Evolutionary conservation across 208 protist species (phyloP), one percentile per base, ranked within the genome.

Genomic region (Leishmania martiniquensis): DNA sequence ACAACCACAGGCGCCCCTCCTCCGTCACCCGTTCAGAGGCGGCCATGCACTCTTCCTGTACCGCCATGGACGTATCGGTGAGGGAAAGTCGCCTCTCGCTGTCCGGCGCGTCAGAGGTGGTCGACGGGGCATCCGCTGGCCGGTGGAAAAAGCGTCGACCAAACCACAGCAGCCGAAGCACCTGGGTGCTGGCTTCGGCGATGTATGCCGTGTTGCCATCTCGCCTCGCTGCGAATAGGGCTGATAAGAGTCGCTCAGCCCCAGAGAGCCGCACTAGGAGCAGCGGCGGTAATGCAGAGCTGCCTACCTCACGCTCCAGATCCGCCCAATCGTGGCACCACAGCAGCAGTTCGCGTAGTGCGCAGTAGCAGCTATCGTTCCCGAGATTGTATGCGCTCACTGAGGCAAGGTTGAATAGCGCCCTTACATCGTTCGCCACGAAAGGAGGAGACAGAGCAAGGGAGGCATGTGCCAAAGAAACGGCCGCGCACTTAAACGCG

Each of bases 11-110:
- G 22, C 55, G 20, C 0, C 66, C 80, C 47, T 84, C 80, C 34
- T 84, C 69, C 34, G 49, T 66, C 2, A 55, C 62, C 20, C 66
- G 72, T 12, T 67, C 69, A 34, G 65, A 76, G 12, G 70, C 75
- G 1, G 77, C 70, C 54, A 80, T 65, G 37, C 80, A 84, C 29
- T 32, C 29, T n/a, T 71, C 75, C 32, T 80, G 80, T 17, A 70
- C 4, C 34, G 12, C 51, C 15, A 57, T 4, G 4, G 62, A 49
- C 44, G n/a, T 45, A 6, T n/a, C 60, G 7, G 44, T 67, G 29
- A 76, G 72, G 2, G 37, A 76, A 39, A 52, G 2, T 9, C 22
- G 72, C 55, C 10, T 9, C 39, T n/a, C 12, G 2, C n/a, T 39
- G 42, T 59, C 51, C 51, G 57, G 54, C 15, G 17, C 54, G 47